Evolutionary conservation across 805 yeast genomes (phyloP).

Genomic region (Wickerhamomyces pijperi): DNA sequence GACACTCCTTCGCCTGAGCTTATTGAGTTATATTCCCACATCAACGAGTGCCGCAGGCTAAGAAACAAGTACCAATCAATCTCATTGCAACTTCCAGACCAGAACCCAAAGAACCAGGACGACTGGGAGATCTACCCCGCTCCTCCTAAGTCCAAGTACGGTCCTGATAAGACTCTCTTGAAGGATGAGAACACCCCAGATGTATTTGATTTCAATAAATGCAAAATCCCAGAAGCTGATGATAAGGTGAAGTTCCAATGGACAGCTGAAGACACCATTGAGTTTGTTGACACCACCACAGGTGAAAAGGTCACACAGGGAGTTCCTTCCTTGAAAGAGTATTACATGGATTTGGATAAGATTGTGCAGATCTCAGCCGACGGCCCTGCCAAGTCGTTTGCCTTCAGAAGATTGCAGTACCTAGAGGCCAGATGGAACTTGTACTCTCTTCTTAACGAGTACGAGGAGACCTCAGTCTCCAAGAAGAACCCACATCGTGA

Average conservation of each 20-base stretch:
- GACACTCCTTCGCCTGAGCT: constrained; percentile 62
- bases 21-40: constrained; percentile 48
- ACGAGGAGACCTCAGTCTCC: constrained; percentile 82
- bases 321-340: constrained; percentile 81
- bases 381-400: constrained; percentile 95
- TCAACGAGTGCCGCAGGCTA: constrained; percentile 54
- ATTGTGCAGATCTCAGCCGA: constrained; percentile 72
- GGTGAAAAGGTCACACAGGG: constrained; percentile 32
- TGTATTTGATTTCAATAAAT: constrained; percentile 29
- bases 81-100: constrained; percentile 62
- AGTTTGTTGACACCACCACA: constrained; percentile 33
- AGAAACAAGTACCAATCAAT: constrained; percentile 65
- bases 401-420: constrained; percentile 86
- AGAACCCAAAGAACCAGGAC: constrained; percentile 74
- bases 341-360: constrained; percentile 70
- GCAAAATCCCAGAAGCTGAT: constrained; percentile 40
- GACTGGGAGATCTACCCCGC: constrained; percentile 82
- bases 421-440: constrained; percentile 95
- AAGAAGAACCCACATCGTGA: constrained; percentile 95
- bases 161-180: constrained; percentile 53
- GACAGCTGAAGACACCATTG: constrained; percentile 61
- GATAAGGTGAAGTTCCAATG: constrained; percentile 28
- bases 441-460: constrained; percentile 79
- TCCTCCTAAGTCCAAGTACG: constrained; percentile 89
- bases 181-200: constrained; percentile 28